Evolutionary conservation across 306 rosid species (phyloP).

Genomic region (Cicer yamashitae): DNA sequence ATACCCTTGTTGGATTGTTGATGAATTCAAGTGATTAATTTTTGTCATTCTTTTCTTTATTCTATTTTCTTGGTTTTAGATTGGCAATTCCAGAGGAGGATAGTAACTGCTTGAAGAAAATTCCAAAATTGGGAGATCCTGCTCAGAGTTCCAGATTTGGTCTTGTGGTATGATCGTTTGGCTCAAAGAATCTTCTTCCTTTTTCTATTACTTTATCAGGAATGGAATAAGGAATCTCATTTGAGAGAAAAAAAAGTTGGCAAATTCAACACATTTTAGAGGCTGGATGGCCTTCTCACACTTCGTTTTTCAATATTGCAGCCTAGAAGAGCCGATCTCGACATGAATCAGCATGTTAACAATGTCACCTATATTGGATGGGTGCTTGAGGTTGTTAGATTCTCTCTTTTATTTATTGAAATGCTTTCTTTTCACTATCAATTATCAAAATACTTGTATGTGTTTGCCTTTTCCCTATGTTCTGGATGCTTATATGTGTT

Average conservation of each 20-base stretch:
- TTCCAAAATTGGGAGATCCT: slow-evolving; percentile 85
- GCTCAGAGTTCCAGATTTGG: slow-evolving; percentile 64
- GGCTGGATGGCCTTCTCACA: slow-evolving; percentile 49
- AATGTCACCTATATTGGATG: slow-evolving; percentile 93
- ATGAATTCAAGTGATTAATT: slow-evolving; percentile 1
- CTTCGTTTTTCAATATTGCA: slow-evolving; percentile 52
- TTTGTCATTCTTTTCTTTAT: slow-evolving; percentile 7
- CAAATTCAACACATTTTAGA: slow-evolving; percentile 28
- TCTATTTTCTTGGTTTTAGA: slow-evolving; percentile 51
- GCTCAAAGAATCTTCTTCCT: slow-evolving; percentile 33
- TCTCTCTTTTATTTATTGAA: slow-evolving; percentile 25
- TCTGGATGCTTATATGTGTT: neutral
- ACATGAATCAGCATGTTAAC: slow-evolving; percentile 97
- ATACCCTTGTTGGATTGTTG: no score
- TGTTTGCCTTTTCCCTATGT: neutral
- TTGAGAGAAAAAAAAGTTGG: slow-evolving; percentile 1
- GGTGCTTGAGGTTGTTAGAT: slow-evolving; percentile 83
- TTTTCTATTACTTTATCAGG: slow-evolving; percentile 8
- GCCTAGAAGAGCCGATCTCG: slow-evolving; percentile 96
- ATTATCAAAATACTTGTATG: neutral
- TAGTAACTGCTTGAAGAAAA: slow-evolving; percentile 70
- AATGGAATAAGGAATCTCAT: slow-evolving; percentile 1
- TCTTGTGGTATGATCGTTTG: slow-evolving; percentile 70
- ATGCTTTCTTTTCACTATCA: neutral
- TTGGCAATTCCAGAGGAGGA: slow-evolving; percentile 83